phyloP scores from a whole-genome alignment of 83 land plant genomes.

The Thuja plicata region DNA sequence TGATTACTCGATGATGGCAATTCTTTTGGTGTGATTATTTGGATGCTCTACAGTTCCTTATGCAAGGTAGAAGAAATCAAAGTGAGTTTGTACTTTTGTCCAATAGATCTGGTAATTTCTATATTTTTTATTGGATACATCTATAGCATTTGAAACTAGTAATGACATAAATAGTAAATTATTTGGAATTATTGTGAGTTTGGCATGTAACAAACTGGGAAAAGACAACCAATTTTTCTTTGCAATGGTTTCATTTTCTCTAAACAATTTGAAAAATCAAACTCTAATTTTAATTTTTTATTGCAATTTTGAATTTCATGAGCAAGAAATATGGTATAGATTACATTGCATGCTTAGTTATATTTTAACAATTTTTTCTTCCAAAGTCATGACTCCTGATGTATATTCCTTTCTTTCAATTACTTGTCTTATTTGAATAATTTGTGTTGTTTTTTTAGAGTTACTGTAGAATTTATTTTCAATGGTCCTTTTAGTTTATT shows the following conservation, averaged over 20 bases:
- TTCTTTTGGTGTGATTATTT: background rate
- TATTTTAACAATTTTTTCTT: background rate
- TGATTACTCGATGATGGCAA: slow-evolving; percentile 14
- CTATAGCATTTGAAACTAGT: background rate
- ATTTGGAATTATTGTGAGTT: background rate
- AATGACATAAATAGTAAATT: background rate
- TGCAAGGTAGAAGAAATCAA: slow-evolving; percentile 48
- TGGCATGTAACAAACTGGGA: background rate
- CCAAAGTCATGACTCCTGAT: background rate
- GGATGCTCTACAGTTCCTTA: slow-evolving; percentile 11
- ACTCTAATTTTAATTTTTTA: background rate
- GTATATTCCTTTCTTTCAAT: background rate
- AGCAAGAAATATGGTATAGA: background rate
- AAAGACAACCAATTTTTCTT: background rate
- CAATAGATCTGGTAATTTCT: background rate
- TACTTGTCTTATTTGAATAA: too few relatives aligned
- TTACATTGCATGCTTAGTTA: background rate
- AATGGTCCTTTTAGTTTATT: too few relatives aligned
- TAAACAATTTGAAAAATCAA: background rate
- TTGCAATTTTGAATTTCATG: too few relatives aligned
- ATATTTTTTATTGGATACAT: background rate
- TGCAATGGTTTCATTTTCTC: background rate
- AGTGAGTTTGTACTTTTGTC: slow-evolving; percentile 22
- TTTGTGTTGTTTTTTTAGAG: background rate
- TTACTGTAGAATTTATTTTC: too few relatives aligned